Conservation (phyloP, 345 rosid species). For the Populus nigra region DNA sequence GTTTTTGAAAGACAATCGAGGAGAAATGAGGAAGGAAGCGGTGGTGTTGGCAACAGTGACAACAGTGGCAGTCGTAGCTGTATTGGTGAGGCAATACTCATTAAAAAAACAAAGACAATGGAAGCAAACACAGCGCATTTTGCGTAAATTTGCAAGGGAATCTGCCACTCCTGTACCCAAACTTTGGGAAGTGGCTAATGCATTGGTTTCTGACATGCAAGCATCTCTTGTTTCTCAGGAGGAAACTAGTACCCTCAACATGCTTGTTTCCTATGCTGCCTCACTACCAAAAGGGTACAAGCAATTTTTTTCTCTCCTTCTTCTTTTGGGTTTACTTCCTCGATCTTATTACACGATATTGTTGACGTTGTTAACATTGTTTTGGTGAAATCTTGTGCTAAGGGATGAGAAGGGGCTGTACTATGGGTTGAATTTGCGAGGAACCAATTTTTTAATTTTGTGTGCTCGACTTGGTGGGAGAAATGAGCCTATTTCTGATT, state of each 20-base stretch:
- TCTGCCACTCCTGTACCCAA: slow-evolving; percentile 56
- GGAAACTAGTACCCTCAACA: slow-evolving; percentile 27
- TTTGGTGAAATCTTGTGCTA: neutral
- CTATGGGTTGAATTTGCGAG: slow-evolving; percentile 57
- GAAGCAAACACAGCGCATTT: slow-evolving; percentile 41
- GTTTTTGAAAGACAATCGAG: neutral
- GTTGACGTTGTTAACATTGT: neutral
- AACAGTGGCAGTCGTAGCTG: slow-evolving; percentile 23
- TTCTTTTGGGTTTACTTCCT: neutral
- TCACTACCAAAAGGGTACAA: slow-evolving; percentile 58
- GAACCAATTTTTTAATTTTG: slow-evolving; percentile 36
- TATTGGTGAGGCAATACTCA: slow-evolving; percentile 27
- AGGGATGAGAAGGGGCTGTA: slow-evolving; percentile 58
- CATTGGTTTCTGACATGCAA: slow-evolving; percentile 41
- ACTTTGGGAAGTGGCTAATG: slow-evolving; percentile 53
- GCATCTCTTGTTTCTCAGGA: slow-evolving; percentile 26
- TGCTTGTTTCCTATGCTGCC: slow-evolving; percentile 45
- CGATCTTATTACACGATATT: neutral
- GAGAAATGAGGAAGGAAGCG: slow-evolving; percentile 23
- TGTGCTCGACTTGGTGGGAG: slow-evolving; percentile 52
- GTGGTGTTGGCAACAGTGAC: slow-evolving; percentile 28
- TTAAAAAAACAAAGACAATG: slow-evolving; percentile 34
- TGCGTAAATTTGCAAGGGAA: slow-evolving; percentile 51
- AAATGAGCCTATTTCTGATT: slow-evolving; percentile 46
- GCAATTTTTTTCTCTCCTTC: too few relatives aligned